These are phyloP conservation scores for Eucalyptus cloeziana DNA, from an alignment of 345 rosid genomes.

Conservation along the genomic window DNA sequence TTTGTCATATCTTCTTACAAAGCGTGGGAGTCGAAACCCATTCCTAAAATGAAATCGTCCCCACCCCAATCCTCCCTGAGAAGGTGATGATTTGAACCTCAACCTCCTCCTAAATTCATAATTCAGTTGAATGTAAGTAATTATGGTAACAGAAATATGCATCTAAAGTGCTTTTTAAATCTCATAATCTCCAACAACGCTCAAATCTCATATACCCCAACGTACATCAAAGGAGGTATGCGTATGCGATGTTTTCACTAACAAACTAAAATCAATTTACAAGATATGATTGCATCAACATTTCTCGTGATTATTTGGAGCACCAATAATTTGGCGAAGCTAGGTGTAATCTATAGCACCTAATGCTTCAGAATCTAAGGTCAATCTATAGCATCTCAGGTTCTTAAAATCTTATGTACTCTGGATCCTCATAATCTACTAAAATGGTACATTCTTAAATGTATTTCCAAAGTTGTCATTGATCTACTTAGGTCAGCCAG, in stretches of 20 bases:
- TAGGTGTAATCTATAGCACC: background rate
- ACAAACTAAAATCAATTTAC: background rate
- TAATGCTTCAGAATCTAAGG: background rate
- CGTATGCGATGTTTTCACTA: background rate
- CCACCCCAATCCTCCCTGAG: too few species aligned
- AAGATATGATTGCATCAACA: background rate
- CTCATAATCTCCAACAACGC: background rate
- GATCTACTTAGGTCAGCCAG: background rate
- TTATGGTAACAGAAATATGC: background rate
- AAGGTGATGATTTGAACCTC: too few species aligned
- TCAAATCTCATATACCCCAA: background rate
- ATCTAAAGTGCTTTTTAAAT: background rate
- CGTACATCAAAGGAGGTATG: rapidly evolving
- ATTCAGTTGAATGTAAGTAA: background rate
- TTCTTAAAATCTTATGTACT: background rate
- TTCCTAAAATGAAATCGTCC: too few species aligned
- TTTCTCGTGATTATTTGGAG: background rate
- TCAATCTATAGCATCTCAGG: background rate
- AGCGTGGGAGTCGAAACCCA: too few species aligned
- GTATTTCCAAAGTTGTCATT: background rate
- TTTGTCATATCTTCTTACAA: too few species aligned
- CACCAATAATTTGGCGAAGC: background rate
- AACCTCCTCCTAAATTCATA: background rate
- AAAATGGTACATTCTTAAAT: background rate
- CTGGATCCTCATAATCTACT: background rate